These are phyloP conservation scores for Biancaea sappan DNA, from an alignment of 306 rosid species.

Conservation along the genomic window DNA sequence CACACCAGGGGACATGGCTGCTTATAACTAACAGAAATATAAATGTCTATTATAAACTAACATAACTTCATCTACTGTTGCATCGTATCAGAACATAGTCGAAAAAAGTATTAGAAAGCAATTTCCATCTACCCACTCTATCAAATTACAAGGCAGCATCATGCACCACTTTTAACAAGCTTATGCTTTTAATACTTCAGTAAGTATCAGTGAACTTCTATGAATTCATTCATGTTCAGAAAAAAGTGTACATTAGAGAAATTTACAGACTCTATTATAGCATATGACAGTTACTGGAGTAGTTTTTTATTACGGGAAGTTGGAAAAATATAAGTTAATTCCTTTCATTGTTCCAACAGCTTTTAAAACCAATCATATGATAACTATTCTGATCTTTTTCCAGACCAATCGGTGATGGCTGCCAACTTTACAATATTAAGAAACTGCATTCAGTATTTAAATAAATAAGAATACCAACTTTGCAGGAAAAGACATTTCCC, in stretches of 20 bases:
- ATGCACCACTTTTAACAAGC: neutral
- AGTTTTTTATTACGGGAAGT: neutral
- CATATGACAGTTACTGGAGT: neutral
- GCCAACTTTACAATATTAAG: slow-evolving; percentile 1
- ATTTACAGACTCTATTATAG: slow-evolving; percentile 5
- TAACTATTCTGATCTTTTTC: neutral
- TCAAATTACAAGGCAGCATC: slow-evolving; percentile 15
- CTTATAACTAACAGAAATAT: no score
- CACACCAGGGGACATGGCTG: no score
- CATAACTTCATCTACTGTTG: no score
- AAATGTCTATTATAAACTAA: no score
- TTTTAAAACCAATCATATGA: slow-evolving; percentile 11
- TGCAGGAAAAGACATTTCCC: neutral
- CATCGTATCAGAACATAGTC: slow-evolving; percentile 10
- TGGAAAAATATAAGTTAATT: slow-evolving; percentile 17
- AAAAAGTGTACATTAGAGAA: neutral
- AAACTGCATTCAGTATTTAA: neutral
- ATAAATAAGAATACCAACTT: slow-evolving; percentile 14
- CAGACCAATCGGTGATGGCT: slow-evolving; percentile 18
- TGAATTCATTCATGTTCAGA: neutral
- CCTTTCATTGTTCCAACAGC: slow-evolving; percentile 1
- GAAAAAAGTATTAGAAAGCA: slow-evolving; percentile 4
- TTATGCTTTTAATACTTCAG: neutral
- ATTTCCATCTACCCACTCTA: slow-evolving; percentile 16
- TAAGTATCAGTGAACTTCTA: slow-evolving; percentile 12